A percentile compares a stretch with the other conserved stretches of the same genome.
Evolutionary conservation across 208 protist genomes (phyloP).

Genomic region (Trypanosoma brucei): DNA sequence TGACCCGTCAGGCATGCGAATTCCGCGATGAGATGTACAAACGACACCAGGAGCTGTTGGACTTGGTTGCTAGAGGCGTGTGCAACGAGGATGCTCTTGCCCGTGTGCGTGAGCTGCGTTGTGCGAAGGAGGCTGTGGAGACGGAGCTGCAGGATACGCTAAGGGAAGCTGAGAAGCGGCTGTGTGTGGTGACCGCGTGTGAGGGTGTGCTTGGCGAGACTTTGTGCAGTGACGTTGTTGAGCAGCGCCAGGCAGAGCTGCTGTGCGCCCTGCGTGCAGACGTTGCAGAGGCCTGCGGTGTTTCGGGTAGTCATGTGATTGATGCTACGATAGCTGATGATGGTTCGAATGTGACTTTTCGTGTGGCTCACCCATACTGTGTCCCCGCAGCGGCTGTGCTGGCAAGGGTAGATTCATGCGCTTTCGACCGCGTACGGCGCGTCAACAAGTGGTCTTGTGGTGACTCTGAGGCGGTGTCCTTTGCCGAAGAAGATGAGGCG

Average conservation of each 20-base stretch:
- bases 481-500: background rate
- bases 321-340: background rate
- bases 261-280: constrained; percentile 3
- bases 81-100: background rate
- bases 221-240: background rate
- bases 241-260: constrained; percentile 1
- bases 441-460: background rate
- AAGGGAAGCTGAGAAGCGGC: background rate
- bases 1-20: background rate
- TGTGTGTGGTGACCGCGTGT: constrained; percentile 3
- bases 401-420: constrained; percentile 6
- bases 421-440: constrained; percentile 17
- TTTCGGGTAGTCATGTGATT: background rate
- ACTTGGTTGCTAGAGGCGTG: background rate
- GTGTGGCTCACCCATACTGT: background rate
- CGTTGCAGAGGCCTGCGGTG: constrained; percentile 2
- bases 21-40: background rate
- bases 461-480: background rate
- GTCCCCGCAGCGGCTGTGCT: background rate
- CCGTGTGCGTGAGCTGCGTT: constrained; percentile 1
- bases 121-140: constrained; percentile 2
- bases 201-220: background rate
- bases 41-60: background rate
- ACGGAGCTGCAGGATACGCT: background rate
- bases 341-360: background rate